These are phyloP conservation scores for Pyrenophora tritici-repentis DNA, from an alignment of 2,329 filamentous ascomycete species.

Conservation along the genomic window DNA sequence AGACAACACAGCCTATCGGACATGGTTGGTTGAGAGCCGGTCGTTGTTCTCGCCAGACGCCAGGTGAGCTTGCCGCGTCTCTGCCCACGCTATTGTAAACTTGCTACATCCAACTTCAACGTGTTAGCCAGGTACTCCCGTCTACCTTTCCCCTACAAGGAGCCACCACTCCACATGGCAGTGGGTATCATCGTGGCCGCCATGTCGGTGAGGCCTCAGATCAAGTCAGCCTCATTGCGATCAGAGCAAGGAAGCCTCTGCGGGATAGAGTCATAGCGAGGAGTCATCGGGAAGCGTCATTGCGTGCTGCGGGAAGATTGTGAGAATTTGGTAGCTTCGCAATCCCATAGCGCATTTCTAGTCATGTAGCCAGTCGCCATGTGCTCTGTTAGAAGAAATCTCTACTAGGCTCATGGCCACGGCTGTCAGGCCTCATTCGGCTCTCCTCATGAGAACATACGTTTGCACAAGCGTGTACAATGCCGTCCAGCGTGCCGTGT, in stretches of 20 bases:
- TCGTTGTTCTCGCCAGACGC: neutral
- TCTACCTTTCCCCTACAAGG: slow-evolving; percentile 6
- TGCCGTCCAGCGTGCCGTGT: slow-evolving; percentile 15
- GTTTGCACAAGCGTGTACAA: slow-evolving; percentile 3
- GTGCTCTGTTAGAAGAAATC: slow-evolving; percentile 20
- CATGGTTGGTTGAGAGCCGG: slow-evolving; percentile 17
- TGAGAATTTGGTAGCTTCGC: neutral
- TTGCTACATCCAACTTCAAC: slow-evolving; percentile 21
- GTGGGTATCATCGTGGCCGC: too few species aligned
- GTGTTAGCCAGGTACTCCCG: slow-evolving; percentile 16
- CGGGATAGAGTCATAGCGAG: neutral
- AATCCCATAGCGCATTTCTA: slow-evolving; percentile 9
- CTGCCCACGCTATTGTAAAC: slow-evolving; percentile 13
- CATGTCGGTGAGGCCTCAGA: slow-evolving; percentile 1
- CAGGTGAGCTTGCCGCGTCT: slow-evolving; percentile 3
- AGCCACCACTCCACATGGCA: too few species aligned
- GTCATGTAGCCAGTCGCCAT: neutral
- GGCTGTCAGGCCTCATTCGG: slow-evolving; percentile 27
- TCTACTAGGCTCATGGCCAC: slow-evolving; percentile 22
- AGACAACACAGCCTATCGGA: too few species aligned
- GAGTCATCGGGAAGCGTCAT: too few species aligned
- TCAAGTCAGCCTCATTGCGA: slow-evolving; percentile 10
- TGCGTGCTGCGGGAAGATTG: too few species aligned
- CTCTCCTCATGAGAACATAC: slow-evolving; percentile 11
- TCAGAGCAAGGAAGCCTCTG: slow-evolving; percentile 14